Conservation (phyloP, 2,329 filamentous ascomycete genomes). For the Trichoderma hamatum region DNA sequence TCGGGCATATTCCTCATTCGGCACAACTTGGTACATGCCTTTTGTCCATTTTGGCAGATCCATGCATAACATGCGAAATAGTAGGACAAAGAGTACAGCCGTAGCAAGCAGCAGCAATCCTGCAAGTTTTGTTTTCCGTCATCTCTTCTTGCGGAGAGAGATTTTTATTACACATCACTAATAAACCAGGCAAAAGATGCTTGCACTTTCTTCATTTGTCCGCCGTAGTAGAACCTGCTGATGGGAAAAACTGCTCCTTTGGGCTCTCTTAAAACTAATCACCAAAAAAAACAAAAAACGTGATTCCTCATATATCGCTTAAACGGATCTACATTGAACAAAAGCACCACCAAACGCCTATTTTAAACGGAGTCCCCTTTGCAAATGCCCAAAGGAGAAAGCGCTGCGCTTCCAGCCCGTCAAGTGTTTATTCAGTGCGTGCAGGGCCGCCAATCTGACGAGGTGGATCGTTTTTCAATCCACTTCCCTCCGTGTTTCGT, state of each 20-base stretch:
- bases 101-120: not conserved
- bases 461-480: slow-evolving; percentile 4
- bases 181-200: not conserved
- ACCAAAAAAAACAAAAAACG: no score
- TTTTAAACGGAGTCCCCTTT: not conserved
- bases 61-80: not conserved
- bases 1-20: not conserved
- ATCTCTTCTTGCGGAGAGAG: not conserved
- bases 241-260: not conserved
- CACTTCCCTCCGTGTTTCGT: slow-evolving; percentile 14
- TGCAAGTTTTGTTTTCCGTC: not conserved
- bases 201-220: not conserved
- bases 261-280: not conserved
- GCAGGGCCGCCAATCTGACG: slow-evolving; percentile 24
- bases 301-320: not conserved
- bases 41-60: not conserved
- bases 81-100: not conserved
- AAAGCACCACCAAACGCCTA: not conserved
- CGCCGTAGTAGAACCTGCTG: not conserved
- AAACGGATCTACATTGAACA: not conserved
- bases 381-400: not conserved
- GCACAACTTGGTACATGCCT: not conserved
- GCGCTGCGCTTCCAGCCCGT: not conserved
- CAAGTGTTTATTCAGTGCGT: slow-evolving; percentile 2
- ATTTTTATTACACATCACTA: not conserved